Conservation (phyloP, 257 asterid genomes). For the Solanum phureja region DNA sequence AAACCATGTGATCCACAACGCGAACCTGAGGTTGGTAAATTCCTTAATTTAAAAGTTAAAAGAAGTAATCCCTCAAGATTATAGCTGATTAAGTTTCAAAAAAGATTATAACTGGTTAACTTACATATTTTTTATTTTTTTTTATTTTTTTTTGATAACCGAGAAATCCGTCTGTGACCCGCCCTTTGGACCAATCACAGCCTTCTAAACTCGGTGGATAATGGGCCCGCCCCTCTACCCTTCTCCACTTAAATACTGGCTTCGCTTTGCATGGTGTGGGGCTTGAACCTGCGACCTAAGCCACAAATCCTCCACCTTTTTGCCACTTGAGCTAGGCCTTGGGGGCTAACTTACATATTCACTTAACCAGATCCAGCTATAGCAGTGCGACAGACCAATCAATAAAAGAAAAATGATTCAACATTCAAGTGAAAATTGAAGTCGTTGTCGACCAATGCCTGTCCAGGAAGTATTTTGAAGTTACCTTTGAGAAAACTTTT, state of each 20-base stretch:
- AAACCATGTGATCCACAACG: neutral
- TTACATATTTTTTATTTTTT: too few species aligned
- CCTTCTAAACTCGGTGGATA: too few species aligned
- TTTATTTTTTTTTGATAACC: too few species aligned
- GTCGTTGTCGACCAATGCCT: neutral
- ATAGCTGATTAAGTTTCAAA: neutral
- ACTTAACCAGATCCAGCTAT: neutral
- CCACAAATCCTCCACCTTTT: too few species aligned
- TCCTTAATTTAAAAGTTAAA: neutral
- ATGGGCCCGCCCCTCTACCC: too few species aligned
- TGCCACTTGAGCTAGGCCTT: too few species aligned
- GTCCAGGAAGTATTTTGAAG: neutral
- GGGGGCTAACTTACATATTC: neutral
- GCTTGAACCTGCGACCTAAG: too few species aligned
- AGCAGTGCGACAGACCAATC: neutral
- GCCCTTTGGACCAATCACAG: too few species aligned
- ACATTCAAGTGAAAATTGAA: neutral
- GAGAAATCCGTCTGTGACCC: too few species aligned
- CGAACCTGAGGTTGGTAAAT: neutral
- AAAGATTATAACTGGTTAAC: neutral
- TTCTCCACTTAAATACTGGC: too few species aligned
- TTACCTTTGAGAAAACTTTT: slow-evolving; percentile 63
- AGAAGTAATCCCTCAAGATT: neutral
- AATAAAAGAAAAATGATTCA: neutral
- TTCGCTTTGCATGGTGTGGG: too few species aligned